phyloP scores from a whole-genome alignment of 2,329 filamentous ascomycete species.

The Xylaria sp. region DNA sequence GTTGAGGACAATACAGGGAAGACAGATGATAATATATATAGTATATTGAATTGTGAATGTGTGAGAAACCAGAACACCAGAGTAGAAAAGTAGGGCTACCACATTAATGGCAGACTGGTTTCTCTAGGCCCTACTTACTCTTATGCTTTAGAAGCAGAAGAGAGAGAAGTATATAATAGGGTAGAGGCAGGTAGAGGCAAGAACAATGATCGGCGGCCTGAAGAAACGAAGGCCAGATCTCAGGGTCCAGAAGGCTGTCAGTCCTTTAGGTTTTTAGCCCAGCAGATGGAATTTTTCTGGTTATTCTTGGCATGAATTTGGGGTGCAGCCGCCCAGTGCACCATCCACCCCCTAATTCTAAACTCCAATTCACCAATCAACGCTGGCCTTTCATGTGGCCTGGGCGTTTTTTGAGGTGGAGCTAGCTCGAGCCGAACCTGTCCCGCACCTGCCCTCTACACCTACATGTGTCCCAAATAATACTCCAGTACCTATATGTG shows the following conservation, averaged over 20 bases:
- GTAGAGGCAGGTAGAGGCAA: conserved; percentile 12
- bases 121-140: conserved; percentile 11
- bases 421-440: conserved; percentile 27
- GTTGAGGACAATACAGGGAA: conserved; percentile 38
- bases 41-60: conserved; percentile 7
- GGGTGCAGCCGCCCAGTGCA: conserved; percentile 28
- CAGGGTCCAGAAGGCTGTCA: conserved; percentile 44
- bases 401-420: conserved; percentile 4
- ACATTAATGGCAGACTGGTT: conserved; percentile 27
- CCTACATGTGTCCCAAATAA: background rate
- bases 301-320: conserved; percentile 37
- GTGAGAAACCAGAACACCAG: background rate
- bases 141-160: background rate
- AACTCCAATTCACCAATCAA: conserved; percentile 30
- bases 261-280: conserved; percentile 27
- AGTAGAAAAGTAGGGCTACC: conserved; percentile 22
- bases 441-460: conserved; percentile 21
- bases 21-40: conserved; percentile 3
- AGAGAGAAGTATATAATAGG: conserved; percentile 7
- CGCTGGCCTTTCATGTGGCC: conserved; percentile 17
- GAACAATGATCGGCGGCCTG: conserved; percentile 30
- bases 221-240: conserved; percentile 46
- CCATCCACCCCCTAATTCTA: background rate
- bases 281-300: conserved; percentile 40
- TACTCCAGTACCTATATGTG: too few relatives aligned